These are phyloP conservation scores for Acacia melanoxylon DNA, from an alignment of 306 rosid genomes.

Conservation along the genomic window DNA sequence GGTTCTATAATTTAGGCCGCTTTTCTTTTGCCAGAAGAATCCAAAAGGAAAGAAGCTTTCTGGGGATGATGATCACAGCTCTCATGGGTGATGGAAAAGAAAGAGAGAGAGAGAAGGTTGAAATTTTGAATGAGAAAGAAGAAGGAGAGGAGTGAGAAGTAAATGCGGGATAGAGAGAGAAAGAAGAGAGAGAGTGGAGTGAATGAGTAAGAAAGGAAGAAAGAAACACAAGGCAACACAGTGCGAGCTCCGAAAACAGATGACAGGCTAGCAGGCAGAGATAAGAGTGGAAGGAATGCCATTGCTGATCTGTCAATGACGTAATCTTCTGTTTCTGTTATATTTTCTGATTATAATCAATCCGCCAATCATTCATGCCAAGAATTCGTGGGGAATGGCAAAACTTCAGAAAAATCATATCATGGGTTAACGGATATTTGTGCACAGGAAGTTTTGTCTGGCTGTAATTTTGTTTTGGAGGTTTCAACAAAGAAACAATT, in stretches of 20 bases:
- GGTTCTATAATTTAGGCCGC: conserved; percentile 17
- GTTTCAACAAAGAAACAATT: too few relatives aligned
- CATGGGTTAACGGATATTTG: too few relatives aligned
- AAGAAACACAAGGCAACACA: background rate
- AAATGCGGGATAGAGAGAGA: conserved; percentile 5
- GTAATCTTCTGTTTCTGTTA: background rate
- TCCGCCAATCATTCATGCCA: background rate
- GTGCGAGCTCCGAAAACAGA: background rate
- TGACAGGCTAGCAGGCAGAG: background rate
- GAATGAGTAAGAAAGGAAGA: background rate
- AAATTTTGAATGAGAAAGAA: background rate
- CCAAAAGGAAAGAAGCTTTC: background rate
- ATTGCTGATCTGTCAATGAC: background rate
- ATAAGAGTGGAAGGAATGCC: background rate
- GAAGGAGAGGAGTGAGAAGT: background rate
- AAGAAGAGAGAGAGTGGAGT: background rate
- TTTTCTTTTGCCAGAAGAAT: conserved; percentile 30
- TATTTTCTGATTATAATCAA: background rate
- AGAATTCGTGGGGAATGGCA: background rate
- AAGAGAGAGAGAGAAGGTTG: background rate
- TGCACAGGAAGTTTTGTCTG: too few relatives aligned
- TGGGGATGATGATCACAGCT: conserved; percentile 8
- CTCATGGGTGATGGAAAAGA: background rate
- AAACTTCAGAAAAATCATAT: background rate
- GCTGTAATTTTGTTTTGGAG: too few relatives aligned